Percentiles rank a stretch among this genome's conserved stretches.
These are phyloP conservation scores for Podospora fimiseda DNA, from an alignment of 495 filamentous ascomycete species.

Conservation along the genomic window DNA sequence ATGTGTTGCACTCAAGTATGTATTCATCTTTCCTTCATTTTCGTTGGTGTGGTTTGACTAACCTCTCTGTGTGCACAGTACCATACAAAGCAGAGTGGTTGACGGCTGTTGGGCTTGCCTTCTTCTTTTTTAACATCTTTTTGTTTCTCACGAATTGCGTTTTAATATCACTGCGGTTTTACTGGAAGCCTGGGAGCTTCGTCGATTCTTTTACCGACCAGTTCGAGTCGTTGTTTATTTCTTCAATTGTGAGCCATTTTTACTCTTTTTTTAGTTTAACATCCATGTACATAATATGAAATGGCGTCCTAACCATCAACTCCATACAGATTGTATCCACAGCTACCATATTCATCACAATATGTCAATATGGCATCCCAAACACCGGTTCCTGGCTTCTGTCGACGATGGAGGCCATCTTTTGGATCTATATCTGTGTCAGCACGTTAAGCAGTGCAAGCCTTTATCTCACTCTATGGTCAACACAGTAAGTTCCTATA, in stretches of 20 bases:
- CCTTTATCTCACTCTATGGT: conserved; percentile 69
- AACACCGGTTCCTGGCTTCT: conserved; percentile 63
- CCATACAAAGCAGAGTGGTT: conserved; percentile 65
- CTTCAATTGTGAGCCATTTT: conserved; percentile 50
- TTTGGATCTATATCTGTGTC: conserved; percentile 66
- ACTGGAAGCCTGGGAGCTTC: conserved; percentile 64
- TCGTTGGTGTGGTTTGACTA: not conserved
- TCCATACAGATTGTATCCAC: conserved; percentile 38
- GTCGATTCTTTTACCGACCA: conserved; percentile 67
- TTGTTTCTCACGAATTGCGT: conserved; percentile 65
- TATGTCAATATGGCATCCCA: conserved; percentile 69
- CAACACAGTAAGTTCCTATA: conserved; percentile 39
- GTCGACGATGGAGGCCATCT: conserved; percentile 54
- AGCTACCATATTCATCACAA: conserved; percentile 71
- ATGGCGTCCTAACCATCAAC: not conserved
- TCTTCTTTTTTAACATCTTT: conserved; percentile 69
- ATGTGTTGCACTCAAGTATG: conserved; percentile 64
- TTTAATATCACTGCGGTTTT: conserved; percentile 64
- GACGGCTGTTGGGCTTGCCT: conserved; percentile 61
- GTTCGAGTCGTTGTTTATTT: conserved; percentile 73
- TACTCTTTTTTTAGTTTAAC: not conserved
- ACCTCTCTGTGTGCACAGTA: conserved; percentile 42
- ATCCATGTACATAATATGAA: not conserved
- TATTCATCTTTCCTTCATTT: conserved; percentile 4
- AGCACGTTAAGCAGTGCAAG: conserved; percentile 58